Percentiles rank a stretch among this genome's conserved stretches.
phyloP scores from a whole-genome alignment of 371 early-diverging fungal genomes.

The Mucor mucedo region DNA sequence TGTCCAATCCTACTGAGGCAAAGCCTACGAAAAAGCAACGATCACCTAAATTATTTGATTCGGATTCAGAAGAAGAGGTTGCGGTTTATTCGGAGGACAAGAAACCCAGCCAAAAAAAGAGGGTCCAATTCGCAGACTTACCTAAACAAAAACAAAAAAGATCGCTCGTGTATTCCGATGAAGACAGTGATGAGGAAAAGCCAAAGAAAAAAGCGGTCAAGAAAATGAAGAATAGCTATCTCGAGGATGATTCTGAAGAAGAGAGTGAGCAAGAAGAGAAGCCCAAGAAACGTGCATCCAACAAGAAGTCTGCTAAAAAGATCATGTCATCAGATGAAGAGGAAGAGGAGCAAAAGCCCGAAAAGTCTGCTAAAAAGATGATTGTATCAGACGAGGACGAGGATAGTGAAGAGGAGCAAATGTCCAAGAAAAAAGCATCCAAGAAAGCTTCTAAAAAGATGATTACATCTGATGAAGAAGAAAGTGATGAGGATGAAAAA shows the following conservation, averaged over 20 bases:
- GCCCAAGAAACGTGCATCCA: background rate
- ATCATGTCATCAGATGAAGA: background rate
- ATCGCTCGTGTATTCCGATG: background rate
- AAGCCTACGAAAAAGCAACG: background rate
- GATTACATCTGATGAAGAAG: background rate
- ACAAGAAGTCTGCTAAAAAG: background rate
- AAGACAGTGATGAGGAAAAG: background rate
- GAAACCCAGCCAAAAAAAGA: background rate
- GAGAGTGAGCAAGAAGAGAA: background rate
- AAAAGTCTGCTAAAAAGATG: background rate
- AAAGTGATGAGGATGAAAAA: background rate
- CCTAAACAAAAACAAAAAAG: too few species aligned
- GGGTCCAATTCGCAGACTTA: too few species aligned
- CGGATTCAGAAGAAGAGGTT: background rate
- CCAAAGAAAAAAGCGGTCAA: slow-evolving; percentile 2
- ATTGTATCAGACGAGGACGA: background rate
- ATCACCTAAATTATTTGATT: background rate
- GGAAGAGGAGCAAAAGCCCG: background rate
- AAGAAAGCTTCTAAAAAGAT: background rate
- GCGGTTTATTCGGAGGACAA: background rate
- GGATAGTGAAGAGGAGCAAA: background rate
- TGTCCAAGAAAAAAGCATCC: slow-evolving; percentile 2
- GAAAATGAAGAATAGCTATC: background rate
- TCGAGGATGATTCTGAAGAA: slow-evolving; percentile 3
- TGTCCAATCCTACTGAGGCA: too few species aligned